Evolutionary conservation across 2,329 filamentous ascomycete species (phyloP), one percentile per base, ranked within the genome.

Genomic region (Colletotrichum sansevieriae): DNA sequence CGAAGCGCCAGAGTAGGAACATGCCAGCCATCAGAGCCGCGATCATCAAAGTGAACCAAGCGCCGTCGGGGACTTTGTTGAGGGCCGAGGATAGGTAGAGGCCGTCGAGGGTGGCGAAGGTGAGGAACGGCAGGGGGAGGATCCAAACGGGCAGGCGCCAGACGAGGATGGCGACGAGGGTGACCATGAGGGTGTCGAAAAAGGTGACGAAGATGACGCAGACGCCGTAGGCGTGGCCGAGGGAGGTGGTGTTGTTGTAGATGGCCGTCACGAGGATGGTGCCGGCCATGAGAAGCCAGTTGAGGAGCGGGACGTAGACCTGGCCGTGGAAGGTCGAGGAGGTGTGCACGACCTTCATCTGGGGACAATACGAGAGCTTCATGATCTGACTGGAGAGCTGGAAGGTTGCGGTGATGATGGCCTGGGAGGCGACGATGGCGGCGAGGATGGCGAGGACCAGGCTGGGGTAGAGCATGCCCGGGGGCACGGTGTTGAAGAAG

Each of bases 141-240:
- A 90, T 72, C 60, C 84, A 83, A 2, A 87, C 81, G 2, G 87
- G 85, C 29, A 91, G 77, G 20, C 87, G 84, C 92, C 92, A 95
- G 44, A 93, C 90, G 43, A 94, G 83, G 2, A 94, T 83, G 0
- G 92, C 90, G 1, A 91, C 90, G 1, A 95, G 81, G 0, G 90
- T 86, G 1, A 93, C 90, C 85, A 95, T 89, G 76, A 87, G 91
- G 0, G 92, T 94, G 63, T 91, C 91, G 74, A 95, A 89, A 76
- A 94, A 93, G 0, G 92, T 93, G 49, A 94, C 92, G 56, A 92
- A 87, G 73, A 94, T 93, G 75, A 95, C 92, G 72, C 92, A 95
- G 8, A 93, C 90, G 44, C 92, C 91, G 73, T 94, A 94, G 0
- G 92, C 92, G 73, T 93, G 89, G 25, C 92, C 92, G 0, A 94